Evolutionary conservation across 2,329 filamentous ascomycete species (phyloP), one percentile per base, ranked within the genome.

Genomic region (Colletotrichum salicis): DNA sequence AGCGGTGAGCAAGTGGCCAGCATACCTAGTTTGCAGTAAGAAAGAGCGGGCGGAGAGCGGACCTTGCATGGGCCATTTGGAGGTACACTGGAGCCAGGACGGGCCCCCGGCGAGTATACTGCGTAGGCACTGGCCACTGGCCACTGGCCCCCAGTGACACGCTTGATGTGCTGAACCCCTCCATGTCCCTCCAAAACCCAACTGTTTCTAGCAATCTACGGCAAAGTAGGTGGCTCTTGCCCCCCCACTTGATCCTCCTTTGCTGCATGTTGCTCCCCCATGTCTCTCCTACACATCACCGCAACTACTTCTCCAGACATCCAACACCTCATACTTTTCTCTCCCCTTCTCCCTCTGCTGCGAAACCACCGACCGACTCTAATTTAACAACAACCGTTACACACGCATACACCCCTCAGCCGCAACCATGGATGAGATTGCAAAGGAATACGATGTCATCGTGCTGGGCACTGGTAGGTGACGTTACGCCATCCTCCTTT

Each of bases 381-480:
- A 59, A 57, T 65, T 41, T 22, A 59, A 15, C 55, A 58, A 56
- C 56, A 41, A 29, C 41, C 51, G 41, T 48, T 8, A 48, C 41
- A 22, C 41, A 48, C 41, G 41, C 41, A 48, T 19, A 71, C 35
- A 52, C 22, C 52, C 58, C 54, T 64, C 84, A 64, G 66, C 73
- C 71, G 72, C 74, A 80, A 89, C 74, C 85, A 98, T 98, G 96
- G 96, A 98, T 82, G 96, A 98, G 86, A 97, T 99, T 82, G 94
- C 95, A 77, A 94, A 94, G 82, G 95, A 98, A 86, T 99, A 99
- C 90, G 96, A 99, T 90, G 94, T 98, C 84, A 91, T 99, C 82
- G 96, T 99, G 82, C 91, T 99, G 83, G 96, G 96, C 89, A 99
- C 96, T 83, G 95, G 95, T 97, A 88, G 45, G 70, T 72, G 70